These are phyloP conservation scores for Ustilago trichophora DNA, from an alignment of 1,284 basidiomycete genomes.

Conservation along the genomic window DNA sequence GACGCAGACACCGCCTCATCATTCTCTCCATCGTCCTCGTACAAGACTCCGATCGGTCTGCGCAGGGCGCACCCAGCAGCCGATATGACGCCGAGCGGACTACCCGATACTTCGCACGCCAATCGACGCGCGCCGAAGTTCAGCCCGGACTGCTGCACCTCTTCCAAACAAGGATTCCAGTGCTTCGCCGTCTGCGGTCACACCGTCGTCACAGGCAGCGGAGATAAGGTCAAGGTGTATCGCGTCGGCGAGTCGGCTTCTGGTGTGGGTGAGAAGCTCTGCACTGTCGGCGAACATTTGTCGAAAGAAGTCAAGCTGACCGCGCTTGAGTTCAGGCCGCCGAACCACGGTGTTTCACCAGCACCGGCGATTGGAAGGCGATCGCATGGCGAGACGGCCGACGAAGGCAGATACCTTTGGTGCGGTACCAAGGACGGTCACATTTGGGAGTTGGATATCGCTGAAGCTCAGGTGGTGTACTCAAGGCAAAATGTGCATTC, in stretches of 20 bases:
- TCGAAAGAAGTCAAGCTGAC: constrained; percentile 52
- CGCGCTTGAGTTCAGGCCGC: constrained; percentile 46
- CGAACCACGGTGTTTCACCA: constrained; percentile 28
- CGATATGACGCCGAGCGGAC: constrained; percentile 34
- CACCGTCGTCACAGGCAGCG: constrained; percentile 47
- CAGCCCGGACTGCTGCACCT: constrained; percentile 37
- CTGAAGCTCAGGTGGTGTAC: constrained; percentile 36
- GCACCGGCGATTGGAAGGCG: constrained; percentile 17
- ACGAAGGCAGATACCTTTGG: constrained; percentile 59
- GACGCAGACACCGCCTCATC: constrained; percentile 16
- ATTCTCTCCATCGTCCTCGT: constrained; percentile 22
- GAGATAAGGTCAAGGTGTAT: constrained; percentile 55
- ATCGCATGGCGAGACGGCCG: constrained; percentile 38
- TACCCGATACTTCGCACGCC: constrained; percentile 43
- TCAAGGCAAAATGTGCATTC: constrained; percentile 51
- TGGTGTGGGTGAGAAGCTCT: constrained; percentile 45
- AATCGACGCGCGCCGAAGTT: constrained; percentile 47
- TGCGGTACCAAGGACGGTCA: constrained; percentile 59
- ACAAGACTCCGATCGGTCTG: constrained; percentile 23
- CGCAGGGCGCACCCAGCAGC: constrained; percentile 19
- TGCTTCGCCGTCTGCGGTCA: constrained; percentile 47
- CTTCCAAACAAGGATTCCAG: constrained; percentile 34
- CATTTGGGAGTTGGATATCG: constrained; percentile 59
- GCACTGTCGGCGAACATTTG: constrained; percentile 44
- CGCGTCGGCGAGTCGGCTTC: constrained; percentile 44